A percentile compares a stretch with the other conserved stretches of the same genome.
Evolutionary conservation across 768 basidiomycete species (phyloP).

Genomic region (Psilocybe sp.): DNA sequence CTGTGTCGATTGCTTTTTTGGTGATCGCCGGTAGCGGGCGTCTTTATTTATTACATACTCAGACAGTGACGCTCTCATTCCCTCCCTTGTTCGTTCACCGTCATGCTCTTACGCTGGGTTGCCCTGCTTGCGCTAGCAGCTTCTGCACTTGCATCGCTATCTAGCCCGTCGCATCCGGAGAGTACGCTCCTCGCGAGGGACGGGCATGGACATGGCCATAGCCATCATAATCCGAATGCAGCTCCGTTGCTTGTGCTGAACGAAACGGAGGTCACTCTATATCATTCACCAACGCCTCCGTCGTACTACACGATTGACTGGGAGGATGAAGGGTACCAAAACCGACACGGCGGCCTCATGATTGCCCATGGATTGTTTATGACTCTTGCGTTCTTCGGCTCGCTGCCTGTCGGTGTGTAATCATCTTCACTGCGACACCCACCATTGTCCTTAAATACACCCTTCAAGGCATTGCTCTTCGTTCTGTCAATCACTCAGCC

Average conservation of each 20-base stretch:
- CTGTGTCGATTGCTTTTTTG: slow-evolving; percentile 9
- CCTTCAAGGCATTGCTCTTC: slow-evolving; percentile 70
- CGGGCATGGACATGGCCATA: slow-evolving; percentile 33
- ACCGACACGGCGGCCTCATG: slow-evolving; percentile 69
- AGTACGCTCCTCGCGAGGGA: not conserved
- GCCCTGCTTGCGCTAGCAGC: slow-evolving; percentile 8
- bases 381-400: slow-evolving; percentile 77
- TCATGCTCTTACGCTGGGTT: slow-evolving; percentile 14
- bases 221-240: slow-evolving; percentile 46
- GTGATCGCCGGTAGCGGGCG: too few relatives aligned
- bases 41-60: too few relatives aligned
- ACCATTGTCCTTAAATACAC: slow-evolving; percentile 1
- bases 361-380: slow-evolving; percentile 71
- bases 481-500: slow-evolving; percentile 70
- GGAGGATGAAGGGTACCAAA: slow-evolving; percentile 42
- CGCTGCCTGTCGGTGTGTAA: slow-evolving; percentile 72
- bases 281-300: slow-evolving; percentile 68
- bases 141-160: too few relatives aligned
- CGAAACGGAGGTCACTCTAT: slow-evolving; percentile 67
- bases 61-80: not conserved
- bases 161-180: too few relatives aligned
- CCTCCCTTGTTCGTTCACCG: not conserved
- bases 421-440: not conserved
- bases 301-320: slow-evolving; percentile 85
- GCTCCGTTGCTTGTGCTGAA: slow-evolving; percentile 64